Conservation (phyloP, 208 protist species). For the Wallacemonas rigidus region DNA sequence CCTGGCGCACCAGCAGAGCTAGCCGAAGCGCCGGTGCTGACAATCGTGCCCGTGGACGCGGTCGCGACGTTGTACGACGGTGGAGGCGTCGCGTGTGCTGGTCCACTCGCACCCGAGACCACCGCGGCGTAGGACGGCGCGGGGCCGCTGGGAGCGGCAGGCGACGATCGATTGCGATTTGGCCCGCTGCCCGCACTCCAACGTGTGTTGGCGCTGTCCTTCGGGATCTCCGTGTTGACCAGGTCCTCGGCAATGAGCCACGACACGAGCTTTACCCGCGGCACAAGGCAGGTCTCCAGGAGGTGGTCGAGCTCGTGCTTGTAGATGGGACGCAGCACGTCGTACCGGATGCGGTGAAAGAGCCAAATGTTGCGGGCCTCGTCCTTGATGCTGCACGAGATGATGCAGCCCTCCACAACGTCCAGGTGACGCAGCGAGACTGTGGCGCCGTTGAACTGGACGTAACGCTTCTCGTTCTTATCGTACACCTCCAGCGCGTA, state of each 20-base stretch:
- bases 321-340: conserved; percentile 72
- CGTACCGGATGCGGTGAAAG: conserved; percentile 72
- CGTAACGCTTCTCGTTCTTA: conserved; percentile 78
- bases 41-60: background rate
- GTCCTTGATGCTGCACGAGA: conserved; percentile 66
- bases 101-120: background rate
- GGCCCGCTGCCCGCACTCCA: background rate
- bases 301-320: conserved; percentile 69
- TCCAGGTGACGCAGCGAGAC: conserved; percentile 71
- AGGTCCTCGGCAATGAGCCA: conserved; percentile 69
- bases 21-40: background rate
- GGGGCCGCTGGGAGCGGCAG: conserved; percentile 13
- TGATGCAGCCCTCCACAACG: conserved; percentile 78
- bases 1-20: background rate
- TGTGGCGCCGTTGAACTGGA: conserved; percentile 66
- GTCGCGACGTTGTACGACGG: conserved; percentile 20
- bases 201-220: conserved; percentile 13
- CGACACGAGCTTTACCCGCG: conserved; percentile 59
- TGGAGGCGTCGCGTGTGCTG: conserved; percentile 5
- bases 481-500: conserved; percentile 86
- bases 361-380: conserved; percentile 42
- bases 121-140: conserved; percentile 27
- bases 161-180: too few relatives aligned
- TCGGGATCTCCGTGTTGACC: conserved; percentile 37
- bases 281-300: conserved; percentile 67